A percentile compares a stretch with the other conserved stretches of the same genome.
Evolutionary conservation across 352 stramenopile species (phyloP).

Genomic region (Elongisporangium anandrum): DNA sequence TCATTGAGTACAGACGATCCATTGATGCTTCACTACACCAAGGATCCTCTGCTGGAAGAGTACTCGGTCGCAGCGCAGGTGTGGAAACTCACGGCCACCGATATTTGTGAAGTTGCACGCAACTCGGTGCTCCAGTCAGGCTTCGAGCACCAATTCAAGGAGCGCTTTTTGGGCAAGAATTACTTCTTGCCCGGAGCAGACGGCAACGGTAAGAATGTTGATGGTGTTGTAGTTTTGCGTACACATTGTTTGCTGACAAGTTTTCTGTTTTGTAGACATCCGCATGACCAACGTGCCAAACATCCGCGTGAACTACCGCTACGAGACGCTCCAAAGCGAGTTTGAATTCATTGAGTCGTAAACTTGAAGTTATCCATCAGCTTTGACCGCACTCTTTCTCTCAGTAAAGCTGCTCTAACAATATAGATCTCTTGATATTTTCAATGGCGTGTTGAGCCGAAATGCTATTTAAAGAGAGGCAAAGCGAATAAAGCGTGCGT

Average conservation of each 20-base stretch:
- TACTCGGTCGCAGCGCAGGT: constrained; percentile 92
- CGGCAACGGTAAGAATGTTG: constrained; percentile 57
- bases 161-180: constrained; percentile 94
- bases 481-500: background rate
- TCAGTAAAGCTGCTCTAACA: no score
- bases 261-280: constrained; percentile 65
- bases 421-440: no score
- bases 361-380: background rate
- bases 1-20: constrained; percentile 98
- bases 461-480: background rate
- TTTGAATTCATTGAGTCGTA: constrained; percentile 70
- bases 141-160: constrained; percentile 97
- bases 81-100: constrained; percentile 94
- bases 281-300: constrained; percentile 93
- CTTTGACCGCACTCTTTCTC: no score
- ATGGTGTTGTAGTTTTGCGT: constrained; percentile 1
- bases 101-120: constrained; percentile 98
- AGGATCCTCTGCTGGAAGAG: constrained; percentile 97
- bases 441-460: background rate
- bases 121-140: constrained; percentile 98
- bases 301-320: constrained; percentile 89
- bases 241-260: constrained; percentile 6
- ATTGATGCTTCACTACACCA: constrained; percentile 98
- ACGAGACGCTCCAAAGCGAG: constrained; percentile 78
- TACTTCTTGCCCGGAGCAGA: constrained; percentile 76